These are phyloP conservation scores for Musa schizocarpa DNA, from an alignment of 176 grass and related monocot species.

Conservation along the genomic window DNA sequence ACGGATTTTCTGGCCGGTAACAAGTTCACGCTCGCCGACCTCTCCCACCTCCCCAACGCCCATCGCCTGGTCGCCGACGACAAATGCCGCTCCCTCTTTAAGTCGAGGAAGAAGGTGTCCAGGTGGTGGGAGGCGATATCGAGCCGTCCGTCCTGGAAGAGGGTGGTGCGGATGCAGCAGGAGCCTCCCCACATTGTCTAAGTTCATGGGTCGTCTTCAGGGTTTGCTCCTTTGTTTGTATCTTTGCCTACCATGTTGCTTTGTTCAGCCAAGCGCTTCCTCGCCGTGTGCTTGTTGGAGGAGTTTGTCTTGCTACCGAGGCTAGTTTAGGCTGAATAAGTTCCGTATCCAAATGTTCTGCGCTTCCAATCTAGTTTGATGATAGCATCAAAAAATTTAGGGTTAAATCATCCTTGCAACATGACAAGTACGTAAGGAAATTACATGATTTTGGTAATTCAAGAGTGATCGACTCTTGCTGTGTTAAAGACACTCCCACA, in stretches of 20 bases:
- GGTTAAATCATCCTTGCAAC: no score
- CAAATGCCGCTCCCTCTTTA: slow-evolving; percentile 40
- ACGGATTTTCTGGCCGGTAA: slow-evolving; percentile 52
- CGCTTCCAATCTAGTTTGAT: no score
- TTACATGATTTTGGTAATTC: no score
- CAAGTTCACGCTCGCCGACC: slow-evolving; percentile 92
- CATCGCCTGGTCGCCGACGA: slow-evolving; percentile 41
- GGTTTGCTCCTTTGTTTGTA: not conserved
- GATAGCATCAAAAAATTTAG: no score
- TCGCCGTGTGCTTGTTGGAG: no score
- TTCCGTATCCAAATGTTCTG: no score
- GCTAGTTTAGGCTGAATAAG: no score
- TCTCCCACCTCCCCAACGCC: slow-evolving; percentile 81
- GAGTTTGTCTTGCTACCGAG: no score
- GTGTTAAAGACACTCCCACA: no score
- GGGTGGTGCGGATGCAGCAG: slow-evolving; percentile 63
- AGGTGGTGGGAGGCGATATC: slow-evolving; percentile 69
- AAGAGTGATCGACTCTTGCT: no score
- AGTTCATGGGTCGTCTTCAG: not conserved
- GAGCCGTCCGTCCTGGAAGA: slow-evolving; percentile 42
- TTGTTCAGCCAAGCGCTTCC: no score
- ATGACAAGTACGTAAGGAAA: no score
- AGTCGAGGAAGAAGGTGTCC: slow-evolving; percentile 47
- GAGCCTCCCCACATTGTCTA: slow-evolving; percentile 30
- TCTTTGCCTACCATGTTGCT: not conserved